A percentile compares a stretch with the other conserved stretches of the same genome.
Evolutionary conservation across 2,329 filamentous ascomycete genomes (phyloP).

Genomic region (Hawksworthiomyces lignivorus): DNA sequence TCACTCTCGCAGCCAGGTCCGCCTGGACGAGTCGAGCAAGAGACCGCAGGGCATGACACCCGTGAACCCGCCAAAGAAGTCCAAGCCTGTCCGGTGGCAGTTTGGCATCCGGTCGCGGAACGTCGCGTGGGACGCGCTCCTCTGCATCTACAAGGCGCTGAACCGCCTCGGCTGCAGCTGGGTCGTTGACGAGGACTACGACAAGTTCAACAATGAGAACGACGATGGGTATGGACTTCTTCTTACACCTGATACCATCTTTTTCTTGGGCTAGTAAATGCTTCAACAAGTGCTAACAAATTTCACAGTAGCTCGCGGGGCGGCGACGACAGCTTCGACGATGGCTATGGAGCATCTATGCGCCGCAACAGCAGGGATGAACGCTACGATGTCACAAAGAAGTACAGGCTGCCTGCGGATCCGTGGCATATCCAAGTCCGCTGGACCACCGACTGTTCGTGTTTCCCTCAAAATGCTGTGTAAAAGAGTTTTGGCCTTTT

Average conservation of each 20-base stretch:
- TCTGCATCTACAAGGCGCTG: slow-evolving; percentile 91
- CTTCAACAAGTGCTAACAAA: no score
- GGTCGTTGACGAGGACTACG: slow-evolving; percentile 59
- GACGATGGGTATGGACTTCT: slow-evolving; percentile 29
- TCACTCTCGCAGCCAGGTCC: slow-evolving; percentile 65
- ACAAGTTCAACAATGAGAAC: slow-evolving; percentile 37
- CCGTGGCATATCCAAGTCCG: slow-evolving; percentile 92
- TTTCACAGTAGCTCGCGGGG: not conserved
- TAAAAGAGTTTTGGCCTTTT: slow-evolving; percentile 38
- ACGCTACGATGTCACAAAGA: slow-evolving; percentile 44
- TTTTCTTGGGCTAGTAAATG: no score
- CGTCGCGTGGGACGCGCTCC: slow-evolving; percentile 84
- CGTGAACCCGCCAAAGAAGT: slow-evolving; percentile 58
- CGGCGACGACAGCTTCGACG: slow-evolving; percentile 16
- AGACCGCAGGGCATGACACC: slow-evolving; percentile 57
- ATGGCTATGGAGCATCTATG: slow-evolving; percentile 26
- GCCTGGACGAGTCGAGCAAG: slow-evolving; percentile 55
- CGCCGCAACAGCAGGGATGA: slow-evolving; percentile 23
- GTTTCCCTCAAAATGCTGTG: no score
- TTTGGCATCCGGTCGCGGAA: slow-evolving; percentile 95
- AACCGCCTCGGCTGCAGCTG: slow-evolving; percentile 83
- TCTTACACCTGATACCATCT: no score
- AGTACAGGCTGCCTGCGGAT: slow-evolving; percentile 84
- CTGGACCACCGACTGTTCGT: slow-evolving; percentile 73
- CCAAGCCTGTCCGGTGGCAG: slow-evolving; percentile 86